These are phyloP conservation scores for Russula emetica DNA, from an alignment of 768 basidiomycete genomes.

Conservation along the genomic window DNA sequence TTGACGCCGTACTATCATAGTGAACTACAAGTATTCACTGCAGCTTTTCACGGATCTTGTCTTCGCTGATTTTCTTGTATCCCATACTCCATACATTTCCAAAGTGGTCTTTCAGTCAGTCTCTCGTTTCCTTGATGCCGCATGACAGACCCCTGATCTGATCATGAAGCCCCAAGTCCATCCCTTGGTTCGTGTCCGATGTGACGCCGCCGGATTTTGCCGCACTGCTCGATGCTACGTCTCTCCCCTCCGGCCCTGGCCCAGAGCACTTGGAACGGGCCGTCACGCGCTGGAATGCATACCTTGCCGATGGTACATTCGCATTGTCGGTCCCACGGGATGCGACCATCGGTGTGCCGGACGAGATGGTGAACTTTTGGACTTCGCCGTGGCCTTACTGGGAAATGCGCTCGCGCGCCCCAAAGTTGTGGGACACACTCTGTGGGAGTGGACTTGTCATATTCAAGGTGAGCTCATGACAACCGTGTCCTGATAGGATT, in stretches of 20 bases:
- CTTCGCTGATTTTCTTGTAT: conserved; percentile 89
- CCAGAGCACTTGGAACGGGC: conserved; percentile 50
- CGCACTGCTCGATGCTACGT: conserved; percentile 32
- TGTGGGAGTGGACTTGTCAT: conserved; percentile 63
- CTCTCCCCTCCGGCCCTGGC: conserved; percentile 32
- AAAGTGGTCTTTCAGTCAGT: conserved; percentile 88
- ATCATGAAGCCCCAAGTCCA: conserved; percentile 70
- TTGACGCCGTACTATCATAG: not conserved
- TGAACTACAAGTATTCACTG: not conserved
- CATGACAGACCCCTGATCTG: not conserved
- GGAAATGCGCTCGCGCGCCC: conserved; percentile 57
- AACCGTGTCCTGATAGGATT: not conserved
- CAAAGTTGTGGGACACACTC: conserved; percentile 49
- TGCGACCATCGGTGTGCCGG: conserved; percentile 52
- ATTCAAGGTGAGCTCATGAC: conserved; percentile 60
- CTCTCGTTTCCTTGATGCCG: not conserved
- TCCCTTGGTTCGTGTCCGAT: conserved; percentile 98
- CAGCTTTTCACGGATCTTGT: conserved; percentile 92
- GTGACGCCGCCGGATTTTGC: conserved; percentile 84
- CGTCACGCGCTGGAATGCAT: conserved; percentile 65
- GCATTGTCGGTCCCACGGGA: conserved; percentile 61
- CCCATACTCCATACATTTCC: conserved; percentile 77
- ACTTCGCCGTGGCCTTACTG: conserved; percentile 72
- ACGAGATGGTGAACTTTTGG: conserved; percentile 54
- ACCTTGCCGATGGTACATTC: conserved; percentile 71